Conservation (phyloP, 306 rosid species). For the Oxytropis ochrocephala region DNA sequence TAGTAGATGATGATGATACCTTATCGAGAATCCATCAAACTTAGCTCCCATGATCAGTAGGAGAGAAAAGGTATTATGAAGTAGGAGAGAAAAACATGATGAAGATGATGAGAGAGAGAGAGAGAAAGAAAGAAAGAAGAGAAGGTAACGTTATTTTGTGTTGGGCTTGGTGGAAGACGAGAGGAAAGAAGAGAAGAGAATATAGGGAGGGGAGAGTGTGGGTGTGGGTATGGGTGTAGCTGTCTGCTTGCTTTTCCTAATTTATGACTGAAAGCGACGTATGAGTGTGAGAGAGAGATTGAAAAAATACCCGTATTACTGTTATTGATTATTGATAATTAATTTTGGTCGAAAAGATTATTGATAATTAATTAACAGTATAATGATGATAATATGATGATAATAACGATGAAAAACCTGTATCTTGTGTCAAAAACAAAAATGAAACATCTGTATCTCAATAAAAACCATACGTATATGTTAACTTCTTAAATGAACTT, state of each 20-base stretch:
- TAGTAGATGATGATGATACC: constrained; percentile 30
- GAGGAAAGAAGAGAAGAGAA: neutral
- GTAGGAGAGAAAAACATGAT: neutral
- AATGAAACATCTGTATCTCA: too few relatives aligned
- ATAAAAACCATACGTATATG: too few relatives aligned
- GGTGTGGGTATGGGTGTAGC: constrained; percentile 16
- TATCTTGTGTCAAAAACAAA: too few relatives aligned
- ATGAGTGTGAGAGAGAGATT: constrained; percentile 73
- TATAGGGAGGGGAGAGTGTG: neutral
- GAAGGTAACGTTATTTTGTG: neutral
- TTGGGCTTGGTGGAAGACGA: neutral
- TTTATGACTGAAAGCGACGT: constrained; percentile 91
- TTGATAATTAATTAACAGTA: too few relatives aligned
- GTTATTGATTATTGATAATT: too few relatives aligned
- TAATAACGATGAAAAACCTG: too few relatives aligned
- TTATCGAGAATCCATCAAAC: constrained; percentile 72
- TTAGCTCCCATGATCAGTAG: constrained; percentile 52
- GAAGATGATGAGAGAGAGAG: constrained; percentile 16
- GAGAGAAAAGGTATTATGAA: neutral
- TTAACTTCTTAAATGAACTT: too few relatives aligned
- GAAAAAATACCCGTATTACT: neutral
- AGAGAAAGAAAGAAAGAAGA: too few relatives aligned
- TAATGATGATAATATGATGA: too few relatives aligned
- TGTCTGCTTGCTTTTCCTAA: constrained; percentile 55
- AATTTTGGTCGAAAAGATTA: too few relatives aligned